These are phyloP conservation scores for Trametes pubescens DNA, from an alignment of 1,284 basidiomycete genomes.

Conservation along the genomic window DNA sequence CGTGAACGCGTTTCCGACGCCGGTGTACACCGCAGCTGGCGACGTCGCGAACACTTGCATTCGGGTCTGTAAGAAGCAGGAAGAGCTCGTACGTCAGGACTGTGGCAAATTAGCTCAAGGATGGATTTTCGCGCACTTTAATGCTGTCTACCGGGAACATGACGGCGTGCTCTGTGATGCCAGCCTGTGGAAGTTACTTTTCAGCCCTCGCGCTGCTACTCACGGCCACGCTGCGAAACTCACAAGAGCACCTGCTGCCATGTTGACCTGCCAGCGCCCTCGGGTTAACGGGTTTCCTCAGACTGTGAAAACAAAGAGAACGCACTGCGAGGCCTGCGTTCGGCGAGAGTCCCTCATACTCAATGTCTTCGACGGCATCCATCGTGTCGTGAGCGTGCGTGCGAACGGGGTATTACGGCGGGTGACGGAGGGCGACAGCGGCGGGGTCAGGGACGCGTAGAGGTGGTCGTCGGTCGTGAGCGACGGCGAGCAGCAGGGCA, in stretches of 20 bases:
- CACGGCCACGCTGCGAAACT: conserved; percentile 44
- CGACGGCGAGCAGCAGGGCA: not conserved
- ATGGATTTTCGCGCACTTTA: conserved; percentile 69
- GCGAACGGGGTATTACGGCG: not conserved
- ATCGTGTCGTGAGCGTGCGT: conserved; percentile 22
- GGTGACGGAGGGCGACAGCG: not conserved
- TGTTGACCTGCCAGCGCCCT: conserved; percentile 74
- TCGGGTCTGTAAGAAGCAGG: conserved; percentile 75
- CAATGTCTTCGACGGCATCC: conserved; percentile 60
- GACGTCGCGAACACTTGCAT: conserved; percentile 97
- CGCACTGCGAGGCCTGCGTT: conserved; percentile 78
- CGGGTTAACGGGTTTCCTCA: conserved; percentile 11
- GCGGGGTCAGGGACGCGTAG: not conserved
- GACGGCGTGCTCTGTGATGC: conserved; percentile 98
- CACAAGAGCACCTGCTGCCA: conserved; percentile 96
- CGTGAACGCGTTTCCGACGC: conserved; percentile 87
- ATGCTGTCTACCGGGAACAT: conserved; percentile 99
- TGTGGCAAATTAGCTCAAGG: not conserved
- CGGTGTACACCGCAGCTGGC: conserved; percentile 86
- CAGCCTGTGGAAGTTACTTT: conserved; percentile 67
- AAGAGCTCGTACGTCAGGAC: not conserved
- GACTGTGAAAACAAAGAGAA: conserved; percentile 10
- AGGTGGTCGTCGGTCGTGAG: not conserved
- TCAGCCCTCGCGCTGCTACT: conserved; percentile 5
- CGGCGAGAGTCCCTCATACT: conserved; percentile 80